These are phyloP conservation scores for Aspergillus affinis DNA, from an alignment of 495 filamentous ascomycete genomes.

Conservation along the genomic window DNA sequence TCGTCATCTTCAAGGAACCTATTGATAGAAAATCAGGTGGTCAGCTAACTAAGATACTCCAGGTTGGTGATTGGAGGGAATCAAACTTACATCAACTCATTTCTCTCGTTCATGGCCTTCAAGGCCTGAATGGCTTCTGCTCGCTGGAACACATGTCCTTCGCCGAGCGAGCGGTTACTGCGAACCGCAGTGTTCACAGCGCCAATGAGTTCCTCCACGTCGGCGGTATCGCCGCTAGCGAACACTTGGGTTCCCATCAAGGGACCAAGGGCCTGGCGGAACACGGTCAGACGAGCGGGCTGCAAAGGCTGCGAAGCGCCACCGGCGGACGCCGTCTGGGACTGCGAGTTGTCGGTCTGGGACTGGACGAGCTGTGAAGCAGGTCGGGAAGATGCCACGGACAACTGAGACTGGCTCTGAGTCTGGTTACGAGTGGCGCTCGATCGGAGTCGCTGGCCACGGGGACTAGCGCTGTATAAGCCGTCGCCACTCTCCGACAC, in stretches of 20 bases:
- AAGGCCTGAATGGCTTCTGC: conserved; percentile 76
- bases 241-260: conserved; percentile 79
- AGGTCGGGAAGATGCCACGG: conserved; percentile 64
- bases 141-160: conserved; percentile 57
- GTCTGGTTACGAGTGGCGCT: conserved; percentile 40
- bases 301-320: conserved; percentile 48
- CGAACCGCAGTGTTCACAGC: conserved; percentile 75
- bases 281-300: conserved; percentile 63
- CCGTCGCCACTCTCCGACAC: conserved; percentile 53
- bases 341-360: conserved; percentile 52
- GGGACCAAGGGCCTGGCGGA: conserved; percentile 77
- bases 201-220: conserved; percentile 69
- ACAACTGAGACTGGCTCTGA: conserved; percentile 59
- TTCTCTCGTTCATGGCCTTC: conserved; percentile 73
- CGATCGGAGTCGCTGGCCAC: conserved; percentile 45
- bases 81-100: conserved; percentile 85
- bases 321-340: conserved; percentile 33
- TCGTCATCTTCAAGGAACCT: conserved; percentile 56
- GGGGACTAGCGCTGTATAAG: conserved; percentile 57
- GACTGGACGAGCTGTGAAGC: conserved; percentile 64
- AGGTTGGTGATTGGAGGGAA: neutral
- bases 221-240: conserved; percentile 68
- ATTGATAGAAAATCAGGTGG: conserved; percentile 10
- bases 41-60: conserved; percentile 5
- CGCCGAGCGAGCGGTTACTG: conserved; percentile 30